phyloP scores from a whole-genome alignment of 305 asterid species.

The Solanum hybrid region DNA sequence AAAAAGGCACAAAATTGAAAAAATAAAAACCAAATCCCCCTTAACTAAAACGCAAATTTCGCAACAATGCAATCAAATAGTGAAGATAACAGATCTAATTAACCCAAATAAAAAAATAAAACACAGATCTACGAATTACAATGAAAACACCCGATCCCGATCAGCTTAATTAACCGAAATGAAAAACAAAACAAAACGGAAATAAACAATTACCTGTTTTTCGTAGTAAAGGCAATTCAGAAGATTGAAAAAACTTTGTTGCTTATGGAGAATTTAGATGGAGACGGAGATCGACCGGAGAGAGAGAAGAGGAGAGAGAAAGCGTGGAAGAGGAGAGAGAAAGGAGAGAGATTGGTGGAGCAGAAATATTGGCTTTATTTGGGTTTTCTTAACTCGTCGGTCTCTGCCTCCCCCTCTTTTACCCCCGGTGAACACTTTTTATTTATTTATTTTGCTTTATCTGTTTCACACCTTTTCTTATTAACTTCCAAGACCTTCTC shows the following conservation, averaged over 20 bases:
- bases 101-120: neutral
- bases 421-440: neutral
- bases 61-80: neutral
- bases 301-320: neutral
- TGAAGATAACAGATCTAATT: neutral
- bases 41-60: neutral
- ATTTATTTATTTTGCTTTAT: neutral
- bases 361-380: neutral
- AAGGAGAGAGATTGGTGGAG: neutral
- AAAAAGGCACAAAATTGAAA: neutral
- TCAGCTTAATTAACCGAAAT: neutral
- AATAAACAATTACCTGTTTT: neutral
- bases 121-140: neutral
- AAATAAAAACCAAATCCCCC: neutral
- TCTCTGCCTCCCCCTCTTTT: neutral
- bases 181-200: neutral
- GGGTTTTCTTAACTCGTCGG: constrained; percentile 1
- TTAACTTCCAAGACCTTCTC: neutral
- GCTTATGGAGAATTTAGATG: neutral
- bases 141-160: neutral
- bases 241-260: neutral
- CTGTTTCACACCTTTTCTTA: neutral
- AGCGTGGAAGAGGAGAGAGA: neutral
- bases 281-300: neutral
- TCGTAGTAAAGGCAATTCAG: neutral